Evolutionary conservation across 2,329 filamentous ascomycete genomes (phyloP).

Genomic region (Bipolaris victoriae): DNA sequence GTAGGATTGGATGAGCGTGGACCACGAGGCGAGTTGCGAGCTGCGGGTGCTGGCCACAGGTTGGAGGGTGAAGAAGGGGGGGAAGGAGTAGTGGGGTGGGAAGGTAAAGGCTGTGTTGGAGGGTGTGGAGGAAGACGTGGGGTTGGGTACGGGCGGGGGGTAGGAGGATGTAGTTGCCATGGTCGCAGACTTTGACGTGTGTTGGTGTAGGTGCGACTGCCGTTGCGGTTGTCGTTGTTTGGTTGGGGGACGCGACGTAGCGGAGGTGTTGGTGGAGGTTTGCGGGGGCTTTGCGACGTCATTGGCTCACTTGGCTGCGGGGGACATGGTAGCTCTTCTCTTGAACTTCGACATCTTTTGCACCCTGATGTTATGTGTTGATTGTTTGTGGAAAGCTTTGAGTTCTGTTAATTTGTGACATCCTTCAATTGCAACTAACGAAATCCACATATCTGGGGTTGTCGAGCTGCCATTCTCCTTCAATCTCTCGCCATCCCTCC

Average conservation of each 20-base stretch:
- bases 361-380: no score
- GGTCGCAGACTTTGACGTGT: not conserved
- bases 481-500: no score
- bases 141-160: slow-evolving; percentile 14
- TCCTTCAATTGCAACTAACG: no score
- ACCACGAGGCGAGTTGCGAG: slow-evolving; percentile 84
- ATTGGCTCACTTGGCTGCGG: slow-evolving; percentile 19
- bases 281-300: slow-evolving; percentile 29
- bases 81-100: slow-evolving; percentile 70
- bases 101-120: slow-evolving; percentile 45
- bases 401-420: no score
- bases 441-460: no score
- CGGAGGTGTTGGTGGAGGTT: slow-evolving; percentile 11
- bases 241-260: not conserved
- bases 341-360: not conserved
- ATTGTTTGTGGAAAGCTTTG: no score
- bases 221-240: not conserved
- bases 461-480: no score
- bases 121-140: slow-evolving; percentile 14
- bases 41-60: slow-evolving; percentile 74
- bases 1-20: slow-evolving; percentile 82
- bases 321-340: not conserved
- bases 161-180: slow-evolving; percentile 24
- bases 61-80: slow-evolving; percentile 85
- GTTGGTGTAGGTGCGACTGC: not conserved